Evolutionary conservation across 768 basidiomycete species (phyloP).

Genomic region (Gloeostereum incarnatum): DNA sequence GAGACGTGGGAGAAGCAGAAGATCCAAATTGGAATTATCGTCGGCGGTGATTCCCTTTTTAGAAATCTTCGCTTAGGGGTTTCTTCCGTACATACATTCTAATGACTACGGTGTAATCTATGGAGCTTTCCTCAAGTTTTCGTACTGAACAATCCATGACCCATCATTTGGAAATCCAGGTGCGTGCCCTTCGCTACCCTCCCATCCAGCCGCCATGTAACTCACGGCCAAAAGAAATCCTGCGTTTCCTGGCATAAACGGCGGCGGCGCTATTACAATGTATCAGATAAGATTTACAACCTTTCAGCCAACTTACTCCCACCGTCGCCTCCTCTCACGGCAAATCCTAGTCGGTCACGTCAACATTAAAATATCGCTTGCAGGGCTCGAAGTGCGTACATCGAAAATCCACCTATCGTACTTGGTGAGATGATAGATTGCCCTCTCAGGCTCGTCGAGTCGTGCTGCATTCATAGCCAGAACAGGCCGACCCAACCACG

Average conservation of each 20-base stretch:
- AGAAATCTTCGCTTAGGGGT: no score
- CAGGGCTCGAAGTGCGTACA: not conserved
- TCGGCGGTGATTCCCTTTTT: no score
- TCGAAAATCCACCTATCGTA: not conserved
- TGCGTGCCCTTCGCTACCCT: not conserved
- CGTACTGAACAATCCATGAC: not conserved
- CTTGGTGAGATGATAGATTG: not conserved
- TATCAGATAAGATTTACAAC: not conserved
- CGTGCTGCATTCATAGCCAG: not conserved
- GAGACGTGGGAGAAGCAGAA: no score
- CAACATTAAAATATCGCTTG: no score
- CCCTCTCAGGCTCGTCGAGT: not conserved
- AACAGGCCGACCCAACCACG: not conserved
- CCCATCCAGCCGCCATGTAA: slow-evolving; percentile 1
- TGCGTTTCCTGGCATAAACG: not conserved
- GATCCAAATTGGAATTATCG: no score
- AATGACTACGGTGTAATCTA: no score
- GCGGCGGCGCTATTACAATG: not conserved
- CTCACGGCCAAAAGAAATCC: not conserved
- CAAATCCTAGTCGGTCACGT: not conserved
- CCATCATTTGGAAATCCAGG: slow-evolving; percentile 1
- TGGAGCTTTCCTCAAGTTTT: slow-evolving; percentile 1
- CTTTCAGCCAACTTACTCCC: not conserved
- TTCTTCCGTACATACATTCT: no score
- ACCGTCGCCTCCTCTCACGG: not conserved